Percentiles rank a stretch among this genome's conserved stretches.
phyloP scores from a whole-genome alignment of 257 asterid species.

The Capsicum baccatum region DNA sequence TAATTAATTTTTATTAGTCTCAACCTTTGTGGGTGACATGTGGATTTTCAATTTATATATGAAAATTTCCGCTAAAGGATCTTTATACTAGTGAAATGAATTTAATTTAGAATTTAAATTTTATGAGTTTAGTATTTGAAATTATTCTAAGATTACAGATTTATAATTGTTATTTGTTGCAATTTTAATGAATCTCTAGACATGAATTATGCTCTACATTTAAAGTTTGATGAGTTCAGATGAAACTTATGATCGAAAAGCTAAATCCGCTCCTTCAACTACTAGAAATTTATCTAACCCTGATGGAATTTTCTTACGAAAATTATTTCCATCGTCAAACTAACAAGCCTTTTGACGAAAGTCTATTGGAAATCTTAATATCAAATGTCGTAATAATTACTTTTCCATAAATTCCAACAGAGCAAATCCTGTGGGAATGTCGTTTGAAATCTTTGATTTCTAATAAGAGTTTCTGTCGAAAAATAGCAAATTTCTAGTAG shows the following conservation, averaged over 20 bases:
- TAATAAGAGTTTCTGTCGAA: too few relatives aligned
- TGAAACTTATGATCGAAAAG: rapidly evolving
- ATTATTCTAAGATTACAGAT: neutral
- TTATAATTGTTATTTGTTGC: too few relatives aligned
- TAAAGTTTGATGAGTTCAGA: neutral
- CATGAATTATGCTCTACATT: too few relatives aligned
- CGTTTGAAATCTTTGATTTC: too few relatives aligned
- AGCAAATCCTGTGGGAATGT: too few relatives aligned
- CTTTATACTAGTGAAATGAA: neutral
- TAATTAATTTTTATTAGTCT: neutral
- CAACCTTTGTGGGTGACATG: neutral
- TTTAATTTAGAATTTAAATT: neutral
- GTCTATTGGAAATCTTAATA: too few relatives aligned
- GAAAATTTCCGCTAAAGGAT: neutral
- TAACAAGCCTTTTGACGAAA: too few relatives aligned
- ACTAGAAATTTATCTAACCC: neutral
- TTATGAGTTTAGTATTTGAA: neutral
- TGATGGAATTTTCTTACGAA: neutral
- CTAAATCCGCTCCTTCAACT: neutral
- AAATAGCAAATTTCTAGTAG: too few relatives aligned
- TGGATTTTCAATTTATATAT: neutral
- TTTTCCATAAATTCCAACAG: too few relatives aligned
- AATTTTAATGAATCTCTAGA: too few relatives aligned
- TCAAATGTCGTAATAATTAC: too few relatives aligned
- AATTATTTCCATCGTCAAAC: too few relatives aligned